A percentile compares a stretch with the other conserved stretches of the same genome.
Evolutionary conservation across 2,329 filamentous ascomycete species (phyloP).

Genomic region (Fusarium concolor): DNA sequence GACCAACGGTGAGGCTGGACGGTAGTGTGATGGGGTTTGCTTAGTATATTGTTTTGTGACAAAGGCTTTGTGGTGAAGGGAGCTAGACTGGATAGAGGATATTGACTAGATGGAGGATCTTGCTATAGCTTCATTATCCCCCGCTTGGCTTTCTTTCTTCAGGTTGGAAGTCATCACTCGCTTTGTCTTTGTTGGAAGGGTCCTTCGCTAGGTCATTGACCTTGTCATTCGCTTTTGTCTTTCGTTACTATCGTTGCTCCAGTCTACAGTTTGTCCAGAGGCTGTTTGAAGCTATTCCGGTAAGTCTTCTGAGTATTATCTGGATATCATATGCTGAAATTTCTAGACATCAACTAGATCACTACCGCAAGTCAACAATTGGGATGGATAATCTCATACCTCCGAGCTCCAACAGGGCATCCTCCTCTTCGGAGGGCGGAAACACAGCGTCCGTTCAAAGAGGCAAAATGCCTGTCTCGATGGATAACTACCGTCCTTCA

Average conservation of each 20-base stretch:
- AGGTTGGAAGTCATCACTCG: constrained; percentile 27
- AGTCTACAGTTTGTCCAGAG: fast-evolving
- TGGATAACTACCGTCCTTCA: constrained; percentile 20
- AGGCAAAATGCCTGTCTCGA: constrained; percentile 6
- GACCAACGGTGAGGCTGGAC: constrained; percentile 29
- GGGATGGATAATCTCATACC: constrained; percentile 22
- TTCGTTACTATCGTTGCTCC: constrained; percentile 8
- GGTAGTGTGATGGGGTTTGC: constrained; percentile 19
- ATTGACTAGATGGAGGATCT: neutral
- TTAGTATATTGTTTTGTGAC: constrained; percentile 12
- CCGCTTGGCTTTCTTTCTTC: constrained; percentile 5
- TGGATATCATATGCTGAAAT: neutral
- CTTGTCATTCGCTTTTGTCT: constrained; percentile 30
- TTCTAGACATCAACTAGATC: neutral
- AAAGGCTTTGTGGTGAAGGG: neutral
- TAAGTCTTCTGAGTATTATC: neutral
- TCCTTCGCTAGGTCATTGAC: constrained; percentile 15
- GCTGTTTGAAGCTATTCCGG: fast-evolving
- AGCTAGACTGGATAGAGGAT: neutral
- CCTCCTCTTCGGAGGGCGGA: constrained; percentile 30
- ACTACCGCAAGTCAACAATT: neutral
- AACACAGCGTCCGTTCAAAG: constrained; percentile 9
- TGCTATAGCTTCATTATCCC: constrained; percentile 45
- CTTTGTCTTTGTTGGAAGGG: constrained; percentile 17
- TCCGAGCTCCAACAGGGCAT: constrained; percentile 24